Conservation (phyloP, 2,329 filamentous ascomycete genomes). For the Colletotrichum coccodes region DNA sequence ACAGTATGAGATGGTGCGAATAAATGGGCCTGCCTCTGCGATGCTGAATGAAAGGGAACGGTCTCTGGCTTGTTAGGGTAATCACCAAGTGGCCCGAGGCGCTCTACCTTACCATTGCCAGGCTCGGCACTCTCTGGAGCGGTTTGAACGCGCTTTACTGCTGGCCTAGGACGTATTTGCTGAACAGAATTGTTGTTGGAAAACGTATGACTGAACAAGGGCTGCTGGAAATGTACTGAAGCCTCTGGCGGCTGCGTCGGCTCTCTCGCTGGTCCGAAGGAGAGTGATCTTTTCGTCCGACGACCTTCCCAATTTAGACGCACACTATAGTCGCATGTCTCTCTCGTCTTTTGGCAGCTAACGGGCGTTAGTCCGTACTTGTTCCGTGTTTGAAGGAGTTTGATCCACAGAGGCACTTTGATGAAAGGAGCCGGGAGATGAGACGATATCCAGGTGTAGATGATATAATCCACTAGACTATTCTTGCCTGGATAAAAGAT, state of each 20-base stretch:
- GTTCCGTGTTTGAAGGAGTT: not conserved
- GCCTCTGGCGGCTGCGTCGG: slow-evolving; percentile 36
- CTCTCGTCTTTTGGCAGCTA: slow-evolving; percentile 75
- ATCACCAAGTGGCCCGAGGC: not conserved
- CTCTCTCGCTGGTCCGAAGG: slow-evolving; percentile 42
- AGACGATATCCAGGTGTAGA: not conserved
- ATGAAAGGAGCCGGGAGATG: not conserved
- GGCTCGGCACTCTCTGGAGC: not conserved
- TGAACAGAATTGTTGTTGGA: not conserved
- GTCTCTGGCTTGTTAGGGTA: not conserved
- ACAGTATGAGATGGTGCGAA: not conserved
- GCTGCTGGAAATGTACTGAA: slow-evolving; percentile 43
- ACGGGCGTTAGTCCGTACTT: not conserved
- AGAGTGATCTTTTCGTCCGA: slow-evolving; percentile 65
- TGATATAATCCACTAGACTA: not conserved
- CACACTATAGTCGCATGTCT: slow-evolving; percentile 83
- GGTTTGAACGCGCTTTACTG: slow-evolving; percentile 1
- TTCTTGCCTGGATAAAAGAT: not conserved
- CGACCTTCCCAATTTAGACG: slow-evolving; percentile 84
- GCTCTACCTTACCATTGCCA: not conserved
- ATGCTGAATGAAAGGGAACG: not conserved
- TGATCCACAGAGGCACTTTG: not conserved
- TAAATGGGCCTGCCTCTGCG: not conserved
- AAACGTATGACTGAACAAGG: slow-evolving; percentile 45
- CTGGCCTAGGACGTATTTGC: slow-evolving; percentile 1